Evolutionary conservation across 1,139 yeast species (phyloP).

Genomic region (Diutina catenulata): DNA sequence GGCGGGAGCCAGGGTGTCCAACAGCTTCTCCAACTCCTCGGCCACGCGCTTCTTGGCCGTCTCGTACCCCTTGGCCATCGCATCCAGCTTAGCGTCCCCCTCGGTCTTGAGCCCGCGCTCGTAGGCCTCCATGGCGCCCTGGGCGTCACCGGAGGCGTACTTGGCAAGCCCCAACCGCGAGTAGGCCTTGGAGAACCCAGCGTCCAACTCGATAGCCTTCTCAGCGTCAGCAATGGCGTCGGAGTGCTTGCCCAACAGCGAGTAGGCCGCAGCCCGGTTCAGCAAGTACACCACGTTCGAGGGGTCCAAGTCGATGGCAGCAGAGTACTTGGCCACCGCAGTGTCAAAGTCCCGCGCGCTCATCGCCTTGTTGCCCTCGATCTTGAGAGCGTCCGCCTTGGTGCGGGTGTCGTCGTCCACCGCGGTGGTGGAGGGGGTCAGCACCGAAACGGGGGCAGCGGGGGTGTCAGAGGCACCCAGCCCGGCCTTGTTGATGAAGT

Average conservation of each 20-base stretch:
- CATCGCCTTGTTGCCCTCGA: conserved; percentile 87
- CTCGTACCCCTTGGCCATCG: conserved; percentile 89
- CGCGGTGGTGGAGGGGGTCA: conserved; percentile 17
- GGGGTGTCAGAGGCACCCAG: conserved; percentile 10
- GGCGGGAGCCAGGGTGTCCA: conserved; percentile 17
- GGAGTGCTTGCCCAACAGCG: conserved; percentile 63
- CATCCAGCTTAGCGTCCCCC: conserved; percentile 75
- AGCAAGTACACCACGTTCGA: conserved; percentile 77
- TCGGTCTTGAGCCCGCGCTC: conserved; percentile 77
- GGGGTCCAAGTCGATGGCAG: conserved; percentile 65
- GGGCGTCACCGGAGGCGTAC: conserved; percentile 81
- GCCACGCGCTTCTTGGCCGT: conserved; percentile 82
- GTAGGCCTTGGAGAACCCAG: conserved; percentile 82
- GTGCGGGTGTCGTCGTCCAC: conserved; percentile 46
- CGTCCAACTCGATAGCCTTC: conserved; percentile 65
- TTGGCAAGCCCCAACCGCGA: conserved; percentile 91
- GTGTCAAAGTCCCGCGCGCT: conserved; percentile 58
- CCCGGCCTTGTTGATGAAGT: conserved; percentile 24
- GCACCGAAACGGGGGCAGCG: conserved; percentile 12
- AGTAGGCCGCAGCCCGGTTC: conserved; percentile 95
- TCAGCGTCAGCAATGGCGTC: conserved; percentile 79
- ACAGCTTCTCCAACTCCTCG: conserved; percentile 47
- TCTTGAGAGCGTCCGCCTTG: conserved; percentile 73
- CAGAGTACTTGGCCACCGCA: conserved; percentile 70
- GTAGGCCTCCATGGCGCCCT: conserved; percentile 85